Evolutionary conservation across 2,329 filamentous ascomycete species (phyloP).

Genomic region (Epichloe sibirici): DNA sequence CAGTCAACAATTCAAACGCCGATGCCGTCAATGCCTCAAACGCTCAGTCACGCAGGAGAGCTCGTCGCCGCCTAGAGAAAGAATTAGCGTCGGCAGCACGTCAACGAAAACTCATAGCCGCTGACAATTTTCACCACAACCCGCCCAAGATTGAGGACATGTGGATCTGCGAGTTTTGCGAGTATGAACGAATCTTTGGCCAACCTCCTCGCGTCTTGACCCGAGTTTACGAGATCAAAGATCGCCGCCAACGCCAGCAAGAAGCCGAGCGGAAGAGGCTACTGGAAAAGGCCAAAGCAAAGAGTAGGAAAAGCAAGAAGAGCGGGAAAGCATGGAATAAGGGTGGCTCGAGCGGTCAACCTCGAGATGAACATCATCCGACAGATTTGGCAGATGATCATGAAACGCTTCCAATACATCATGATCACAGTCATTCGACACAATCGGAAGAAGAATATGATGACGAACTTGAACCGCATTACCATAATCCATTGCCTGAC

Average conservation of each 20-base stretch:
- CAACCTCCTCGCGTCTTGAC: constrained; percentile 73
- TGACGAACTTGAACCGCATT: constrained; percentile 20
- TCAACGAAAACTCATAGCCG: constrained; percentile 64
- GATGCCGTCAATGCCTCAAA: constrained; percentile 17
- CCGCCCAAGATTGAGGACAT: constrained; percentile 60
- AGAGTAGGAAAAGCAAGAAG: constrained; percentile 83
- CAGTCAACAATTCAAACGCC: constrained; percentile 7
- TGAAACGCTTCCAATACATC: constrained; percentile 12
- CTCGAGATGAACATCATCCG: constrained; percentile 13
- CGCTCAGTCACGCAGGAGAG: constrained; percentile 35
- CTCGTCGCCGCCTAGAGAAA: constrained; percentile 53
- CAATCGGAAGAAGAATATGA: constrained; percentile 28
- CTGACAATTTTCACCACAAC: constrained; percentile 63
- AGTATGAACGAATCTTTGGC: constrained; percentile 95
- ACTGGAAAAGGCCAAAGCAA: constrained; percentile 88
- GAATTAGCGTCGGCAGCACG: constrained; percentile 65
- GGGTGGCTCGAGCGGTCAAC: constrained; percentile 14
- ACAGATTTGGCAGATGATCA: constrained; percentile 12
- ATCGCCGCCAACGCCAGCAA: constrained; percentile 70
- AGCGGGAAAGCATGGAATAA: constrained; percentile 41
- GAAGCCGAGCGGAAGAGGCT: constrained; percentile 76
- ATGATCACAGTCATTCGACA: constrained; percentile 22
- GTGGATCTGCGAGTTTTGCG: constrained; percentile 97
- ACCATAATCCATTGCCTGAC: constrained; percentile 12
- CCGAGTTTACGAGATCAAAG: constrained; percentile 87